A percentile compares a stretch with the other conserved stretches of the same genome.
These are phyloP conservation scores for Colletotrichum eremochloae DNA, from an alignment of 2,329 filamentous ascomycete genomes.

Conservation along the genomic window DNA sequence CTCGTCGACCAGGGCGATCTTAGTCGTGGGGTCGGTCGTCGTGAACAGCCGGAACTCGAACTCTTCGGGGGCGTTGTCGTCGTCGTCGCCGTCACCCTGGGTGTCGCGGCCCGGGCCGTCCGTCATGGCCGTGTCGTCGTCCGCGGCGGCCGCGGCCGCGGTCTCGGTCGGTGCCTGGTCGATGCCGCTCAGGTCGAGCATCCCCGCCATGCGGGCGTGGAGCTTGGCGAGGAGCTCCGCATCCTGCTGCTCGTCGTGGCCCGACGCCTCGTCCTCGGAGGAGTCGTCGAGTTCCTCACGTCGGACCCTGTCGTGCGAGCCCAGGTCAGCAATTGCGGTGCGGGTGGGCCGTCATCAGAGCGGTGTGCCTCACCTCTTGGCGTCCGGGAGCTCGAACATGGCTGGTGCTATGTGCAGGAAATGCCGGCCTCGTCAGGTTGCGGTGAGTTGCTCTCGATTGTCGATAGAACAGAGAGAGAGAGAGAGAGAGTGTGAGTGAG, in stretches of 20 bases:
- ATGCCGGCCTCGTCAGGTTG: not conserved
- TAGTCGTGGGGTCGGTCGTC: slow-evolving; percentile 58
- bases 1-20: slow-evolving; percentile 64
- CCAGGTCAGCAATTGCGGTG: slow-evolving; percentile 10
- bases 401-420: slow-evolving; percentile 8
- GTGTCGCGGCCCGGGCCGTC: slow-evolving; percentile 38
- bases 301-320: slow-evolving; percentile 59
- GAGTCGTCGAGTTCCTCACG: slow-evolving; percentile 64
- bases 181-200: slow-evolving; percentile 57
- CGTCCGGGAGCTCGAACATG: slow-evolving; percentile 67
- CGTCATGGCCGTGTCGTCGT: slow-evolving; percentile 27
- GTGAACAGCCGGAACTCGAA: slow-evolving; percentile 73
- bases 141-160: slow-evolving; percentile 41
- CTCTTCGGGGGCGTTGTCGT: slow-evolving; percentile 52
- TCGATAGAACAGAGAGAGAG: not conserved
- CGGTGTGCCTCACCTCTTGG: slow-evolving; percentile 61
- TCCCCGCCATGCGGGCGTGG: slow-evolving; percentile 62
- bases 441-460: not conserved
- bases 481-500: not conserved
- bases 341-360: not conserved
- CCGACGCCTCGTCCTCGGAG: slow-evolving; percentile 47
- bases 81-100: slow-evolving; percentile 41
- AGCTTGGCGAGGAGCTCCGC: slow-evolving; percentile 59
- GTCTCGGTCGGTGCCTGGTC: slow-evolving; percentile 27
- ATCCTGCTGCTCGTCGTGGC: slow-evolving; percentile 51